Percentiles rank a stretch among this genome's conserved stretches.
phyloP scores from a whole-genome alignment of 2,329 filamentous ascomycete species.

The Pseudogymnoascus sp. region DNA sequence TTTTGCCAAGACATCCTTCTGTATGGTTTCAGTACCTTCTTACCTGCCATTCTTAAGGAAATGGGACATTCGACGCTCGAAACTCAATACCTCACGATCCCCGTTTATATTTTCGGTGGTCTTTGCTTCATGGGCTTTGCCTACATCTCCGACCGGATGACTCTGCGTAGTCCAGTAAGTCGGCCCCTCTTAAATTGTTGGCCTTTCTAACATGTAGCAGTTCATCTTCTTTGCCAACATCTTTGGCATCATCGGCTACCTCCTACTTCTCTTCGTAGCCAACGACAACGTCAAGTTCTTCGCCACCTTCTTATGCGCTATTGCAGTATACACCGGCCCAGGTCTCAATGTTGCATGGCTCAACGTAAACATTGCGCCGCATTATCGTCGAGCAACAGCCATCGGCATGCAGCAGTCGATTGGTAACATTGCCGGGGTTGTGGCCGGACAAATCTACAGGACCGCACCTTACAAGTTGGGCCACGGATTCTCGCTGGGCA shows the following conservation, averaged over 20 bases:
- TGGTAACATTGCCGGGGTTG: slow-evolving; percentile 22
- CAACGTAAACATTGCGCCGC: slow-evolving; percentile 23
- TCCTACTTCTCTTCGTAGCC: slow-evolving; percentile 39
- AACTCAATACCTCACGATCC: slow-evolving; percentile 32
- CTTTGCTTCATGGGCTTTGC: slow-evolving; percentile 37
- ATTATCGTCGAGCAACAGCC: slow-evolving; percentile 38
- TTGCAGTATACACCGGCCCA: slow-evolving; percentile 10
- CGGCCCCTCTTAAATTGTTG: not conserved
- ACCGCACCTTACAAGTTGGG: slow-evolving; percentile 21
- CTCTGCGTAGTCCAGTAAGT: slow-evolving; percentile 5
- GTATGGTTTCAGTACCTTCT: slow-evolving; percentile 32
- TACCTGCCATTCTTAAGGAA: slow-evolving; percentile 34
- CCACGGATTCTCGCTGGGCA: slow-evolving; percentile 18
- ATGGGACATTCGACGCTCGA: slow-evolving; percentile 33
- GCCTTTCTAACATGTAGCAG: slow-evolving; percentile 13
- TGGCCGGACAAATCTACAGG: slow-evolving; percentile 23
- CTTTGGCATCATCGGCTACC: slow-evolving; percentile 41
- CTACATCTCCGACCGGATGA: slow-evolving; percentile 37
- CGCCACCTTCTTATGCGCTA: slow-evolving; percentile 36
- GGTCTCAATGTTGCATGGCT: slow-evolving; percentile 16
- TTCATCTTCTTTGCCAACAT: slow-evolving; percentile 31
- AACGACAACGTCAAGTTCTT: slow-evolving; percentile 42
- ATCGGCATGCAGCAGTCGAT: slow-evolving; percentile 36
- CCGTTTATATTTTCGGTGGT: slow-evolving; percentile 41
- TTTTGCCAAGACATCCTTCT: not conserved